phyloP scores from a whole-genome alignment of 257 asterid species.

The Solanum peruvianum region DNA sequence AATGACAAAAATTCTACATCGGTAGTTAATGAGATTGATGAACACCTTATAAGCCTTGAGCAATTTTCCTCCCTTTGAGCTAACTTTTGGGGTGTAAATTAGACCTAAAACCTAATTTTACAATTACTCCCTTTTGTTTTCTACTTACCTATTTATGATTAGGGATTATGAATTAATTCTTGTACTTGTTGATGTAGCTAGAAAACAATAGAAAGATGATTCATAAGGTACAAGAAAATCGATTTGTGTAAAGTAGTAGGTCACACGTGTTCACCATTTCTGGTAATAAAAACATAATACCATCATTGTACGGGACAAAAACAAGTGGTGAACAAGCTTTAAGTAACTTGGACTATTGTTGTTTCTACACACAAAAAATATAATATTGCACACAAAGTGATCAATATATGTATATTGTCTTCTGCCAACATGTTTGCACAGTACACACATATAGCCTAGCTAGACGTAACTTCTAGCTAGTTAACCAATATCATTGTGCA shows the following conservation, averaged over 20 bases:
- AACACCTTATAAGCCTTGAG: too few relatives aligned
- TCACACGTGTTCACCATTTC: neutral
- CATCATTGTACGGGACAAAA: conserved; percentile 29
- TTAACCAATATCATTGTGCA: neutral
- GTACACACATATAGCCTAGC: neutral
- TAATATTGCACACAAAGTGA: too few relatives aligned
- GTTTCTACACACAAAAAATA: neutral
- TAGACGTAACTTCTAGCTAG: neutral
- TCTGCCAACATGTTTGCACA: neutral
- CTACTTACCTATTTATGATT: neutral
- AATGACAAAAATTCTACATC: too few relatives aligned
- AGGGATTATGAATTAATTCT: neutral
- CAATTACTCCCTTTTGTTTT: neutral
- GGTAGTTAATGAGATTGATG: too few relatives aligned
- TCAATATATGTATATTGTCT: neutral
- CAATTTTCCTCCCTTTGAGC: too few relatives aligned
- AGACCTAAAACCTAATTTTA: too few relatives aligned
- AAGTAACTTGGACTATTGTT: conserved; percentile 12
- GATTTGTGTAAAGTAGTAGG: neutral
- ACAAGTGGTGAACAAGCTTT: conserved; percentile 18
- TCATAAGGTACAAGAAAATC: neutral
- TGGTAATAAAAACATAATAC: neutral
- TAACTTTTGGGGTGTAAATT: too few relatives aligned
- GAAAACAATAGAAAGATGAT: neutral
- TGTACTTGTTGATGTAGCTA: neutral